Base-by-base conservation (phyloP, 1,139 yeast species). In the Meyerozyma athensensis region DNA sequence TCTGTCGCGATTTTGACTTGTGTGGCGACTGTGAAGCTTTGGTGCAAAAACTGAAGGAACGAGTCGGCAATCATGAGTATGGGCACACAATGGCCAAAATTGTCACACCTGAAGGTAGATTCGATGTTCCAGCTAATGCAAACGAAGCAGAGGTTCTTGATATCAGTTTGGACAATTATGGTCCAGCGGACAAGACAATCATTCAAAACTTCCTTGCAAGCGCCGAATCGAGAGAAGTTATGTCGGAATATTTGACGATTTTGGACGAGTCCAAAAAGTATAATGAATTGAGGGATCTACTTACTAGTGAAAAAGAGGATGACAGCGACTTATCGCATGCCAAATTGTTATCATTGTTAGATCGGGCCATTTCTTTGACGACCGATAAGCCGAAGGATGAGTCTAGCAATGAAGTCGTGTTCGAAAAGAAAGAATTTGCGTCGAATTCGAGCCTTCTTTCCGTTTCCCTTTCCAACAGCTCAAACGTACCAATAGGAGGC, bases 1-100 rank as follows among this genome's bases (percentile, higher is more conserved):
- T 70, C 22, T 81, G 87, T 50, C 43, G 50, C 3, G 72, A 80
- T 47, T 79, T 63, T 54, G 85, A 80, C 48, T 59, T 79, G 40
- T 81, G 87, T 50, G 62, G 67, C 24, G 36, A 46, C 2, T 80
- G 86, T 52, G 79, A 74, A 45, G 38, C 45, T 0, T 49, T 50
- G 8, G 20, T 28, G n/a, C 32, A 28, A 8, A 17, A 7, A 2
- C n/a, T 17, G 13, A 44, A 50, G 19, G 37, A 40, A 9, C 38
- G 43, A 28, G 37, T 49, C 36, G 58, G 57, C 10, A 28, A 34
- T 4, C 72, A 67, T 45, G 43, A 50, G 5, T 52, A 44, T 36
- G 37, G 39, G 3, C 73, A 67, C 40, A 63, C 71, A 14, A 54
- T 63, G 53, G 57, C 55, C 14, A 66, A 61, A 41, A 50, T 64